A percentile compares a stretch with the other conserved stretches of the same genome.
Evolutionary conservation across 192 early-diverging fungal species (phyloP).

Genomic region (Mortierella antarctica): DNA sequence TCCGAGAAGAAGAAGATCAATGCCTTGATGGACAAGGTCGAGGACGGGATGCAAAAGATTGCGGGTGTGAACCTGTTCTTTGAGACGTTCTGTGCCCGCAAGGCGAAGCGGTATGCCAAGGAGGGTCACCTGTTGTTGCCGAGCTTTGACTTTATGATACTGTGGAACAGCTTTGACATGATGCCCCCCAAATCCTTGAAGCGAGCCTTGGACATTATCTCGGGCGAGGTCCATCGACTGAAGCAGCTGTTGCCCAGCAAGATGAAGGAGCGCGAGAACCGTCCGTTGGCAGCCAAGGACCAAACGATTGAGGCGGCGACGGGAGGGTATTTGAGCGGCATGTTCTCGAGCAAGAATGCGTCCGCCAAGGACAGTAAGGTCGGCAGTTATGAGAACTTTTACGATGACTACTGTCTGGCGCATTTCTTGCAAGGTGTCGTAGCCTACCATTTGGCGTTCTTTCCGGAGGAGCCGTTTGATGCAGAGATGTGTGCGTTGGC

Average conservation of each 20-base stretch:
- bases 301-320: slow-evolving; percentile 44
- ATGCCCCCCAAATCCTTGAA: slow-evolving; percentile 62
- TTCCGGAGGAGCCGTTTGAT: slow-evolving; percentile 54
- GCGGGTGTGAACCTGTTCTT: slow-evolving; percentile 89
- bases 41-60: slow-evolving; percentile 75
- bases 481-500: slow-evolving; percentile 44
- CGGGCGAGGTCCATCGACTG: slow-evolving; percentile 33
- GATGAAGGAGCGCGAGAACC: slow-evolving; percentile 40
- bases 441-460: slow-evolving; percentile 68
- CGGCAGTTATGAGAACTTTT: slow-evolving; percentile 62
- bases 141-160: slow-evolving; percentile 79
- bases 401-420: slow-evolving; percentile 84
- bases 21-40: slow-evolving; percentile 75
- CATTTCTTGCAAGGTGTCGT: slow-evolving; percentile 76
- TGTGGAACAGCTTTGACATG: slow-evolving; percentile 79
- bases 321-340: slow-evolving; percentile 54
- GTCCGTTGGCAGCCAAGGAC: slow-evolving; percentile 41
- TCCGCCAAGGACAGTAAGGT: slow-evolving; percentile 40
- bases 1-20: slow-evolving; percentile 60
- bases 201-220: slow-evolving; percentile 30
- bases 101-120: slow-evolving; percentile 82
- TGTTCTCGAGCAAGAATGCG: slow-evolving; percentile 43
- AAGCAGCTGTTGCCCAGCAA: slow-evolving; percentile 24
- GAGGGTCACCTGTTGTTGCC: slow-evolving; percentile 77
- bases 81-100: slow-evolving; percentile 87